Base-by-base conservation (phyloP, 306 rosid species). In the Arachis stenosperma region DNA sequence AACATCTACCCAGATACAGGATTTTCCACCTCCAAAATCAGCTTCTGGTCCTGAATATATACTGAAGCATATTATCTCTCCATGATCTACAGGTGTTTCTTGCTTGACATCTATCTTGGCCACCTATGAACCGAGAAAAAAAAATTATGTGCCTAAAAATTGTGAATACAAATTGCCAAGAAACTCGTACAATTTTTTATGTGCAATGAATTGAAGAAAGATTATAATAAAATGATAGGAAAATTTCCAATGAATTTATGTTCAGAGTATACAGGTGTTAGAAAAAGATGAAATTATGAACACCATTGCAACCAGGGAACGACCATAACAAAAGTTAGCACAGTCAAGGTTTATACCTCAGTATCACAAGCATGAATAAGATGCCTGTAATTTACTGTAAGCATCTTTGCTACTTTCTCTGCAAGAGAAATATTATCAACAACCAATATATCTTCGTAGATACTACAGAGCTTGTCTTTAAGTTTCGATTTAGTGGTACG, bases 351-450 rank as follows among this genome's bases (percentile, higher is more conserved):
- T 40, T 47, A 68, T 86, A 94, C 99, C 96, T 94, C 99, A 10
- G 99, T 94, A 81, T 94, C 99, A 68, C 97, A 94, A 33, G 99
- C 96, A 92, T 94, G 99, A 59, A 91, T 84, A 78, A 83, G 92
- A 94, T 89, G 85, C 81, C 83, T 87, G 82, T 89, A 91, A 77
- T 86, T 81, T 57, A 64, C 76, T 66, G 89, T 87, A 69, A 94
- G 96, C 97, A 78, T 81, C 79, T 63, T 52, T 59, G 90, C 92
- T 60, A 89, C 88, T 77, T 90, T 69, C 84, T 83, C 87, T 51
- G 99, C 99, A 61, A 56, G 79, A 74, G 86, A 78, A 63, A 86
- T 22, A 79, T 80, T 85, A 67, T 87, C 55, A 75, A 91, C 95
- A 84, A 91, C 89, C 82, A 89, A 85, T 81, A 91, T 84, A 42